These are phyloP conservation scores for Aspergillus sp. DNA, from an alignment of 2,329 filamentous ascomycete species.

Conservation along the genomic window DNA sequence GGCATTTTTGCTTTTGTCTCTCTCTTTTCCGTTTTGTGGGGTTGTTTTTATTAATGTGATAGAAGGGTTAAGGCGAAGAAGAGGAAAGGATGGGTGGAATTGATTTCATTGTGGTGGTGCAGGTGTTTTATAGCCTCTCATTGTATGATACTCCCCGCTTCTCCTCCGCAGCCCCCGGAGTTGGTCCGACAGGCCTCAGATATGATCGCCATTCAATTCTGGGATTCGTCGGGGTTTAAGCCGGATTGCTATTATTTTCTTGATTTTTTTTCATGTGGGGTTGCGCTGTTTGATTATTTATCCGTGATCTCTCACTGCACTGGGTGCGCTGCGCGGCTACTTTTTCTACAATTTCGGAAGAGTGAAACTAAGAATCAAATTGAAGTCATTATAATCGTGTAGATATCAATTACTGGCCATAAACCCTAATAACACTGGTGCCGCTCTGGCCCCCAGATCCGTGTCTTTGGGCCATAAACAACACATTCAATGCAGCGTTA, in stretches of 20 bases:
- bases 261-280: background rate
- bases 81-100: background rate
- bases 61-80: background rate
- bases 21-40: background rate
- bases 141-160: background rate
- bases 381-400: background rate
- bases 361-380: background rate
- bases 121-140: background rate
- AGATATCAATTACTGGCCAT: conserved; percentile 17
- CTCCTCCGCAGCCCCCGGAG: conserved; percentile 6
- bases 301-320: background rate
- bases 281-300: background rate
- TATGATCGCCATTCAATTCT: background rate
- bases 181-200: conserved; percentile 17
- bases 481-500: conserved; percentile 36
- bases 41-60: background rate
- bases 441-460: conserved; percentile 31
- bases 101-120: no score
- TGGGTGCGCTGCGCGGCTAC: background rate
- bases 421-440: conserved; percentile 34
- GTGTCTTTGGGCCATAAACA: conserved; percentile 32
- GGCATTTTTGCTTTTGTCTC: conserved; percentile 22
- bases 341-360: background rate
- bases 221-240: background rate
- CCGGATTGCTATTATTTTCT: background rate